phyloP scores from a whole-genome alignment of 177 flowering plant genomes.

The Viscum album region DNA sequence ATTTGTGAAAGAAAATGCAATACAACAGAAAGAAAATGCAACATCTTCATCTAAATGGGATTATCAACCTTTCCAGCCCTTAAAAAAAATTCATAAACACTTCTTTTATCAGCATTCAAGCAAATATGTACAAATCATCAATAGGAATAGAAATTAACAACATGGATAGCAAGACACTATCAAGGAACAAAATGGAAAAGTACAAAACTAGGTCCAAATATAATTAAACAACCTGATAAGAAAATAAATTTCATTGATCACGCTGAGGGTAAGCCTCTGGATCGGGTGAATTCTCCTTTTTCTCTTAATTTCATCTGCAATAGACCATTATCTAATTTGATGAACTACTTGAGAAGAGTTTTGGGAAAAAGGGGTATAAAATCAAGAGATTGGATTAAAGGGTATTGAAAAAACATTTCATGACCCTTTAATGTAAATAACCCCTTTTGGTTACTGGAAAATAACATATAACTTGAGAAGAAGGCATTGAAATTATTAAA shows the following conservation, averaged over 20 bases:
- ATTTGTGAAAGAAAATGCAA: too few relatives aligned
- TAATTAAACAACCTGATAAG: conserved; percentile 64
- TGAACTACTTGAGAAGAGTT: not conserved
- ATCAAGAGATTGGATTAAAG: not conserved
- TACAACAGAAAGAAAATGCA: too few relatives aligned
- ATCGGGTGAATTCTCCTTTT: conserved; percentile 56
- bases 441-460: not conserved
- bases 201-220: not conserved
- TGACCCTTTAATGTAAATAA: not conserved
- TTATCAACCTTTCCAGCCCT: conserved; percentile 76
- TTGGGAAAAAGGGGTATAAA: not conserved
- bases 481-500: not conserved
- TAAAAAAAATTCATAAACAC: conserved; percentile 83
- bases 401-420: not conserved
- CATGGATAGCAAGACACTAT: not conserved
- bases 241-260: conserved; percentile 92
- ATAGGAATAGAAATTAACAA: not conserved
- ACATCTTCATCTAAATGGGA: too few relatives aligned
- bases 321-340: conserved; percentile 12
- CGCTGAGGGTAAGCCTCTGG: conserved; percentile 89
- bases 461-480: not conserved
- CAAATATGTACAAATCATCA: conserved; percentile 34
- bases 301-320: conserved; percentile 60
- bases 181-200: not conserved
- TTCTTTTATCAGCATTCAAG: conserved; percentile 81